Percentiles rank a stretch among this genome's conserved stretches.
phyloP scores from a whole-genome alignment of 2,329 filamentous ascomycete species.

The Mariannaea elegans region DNA sequence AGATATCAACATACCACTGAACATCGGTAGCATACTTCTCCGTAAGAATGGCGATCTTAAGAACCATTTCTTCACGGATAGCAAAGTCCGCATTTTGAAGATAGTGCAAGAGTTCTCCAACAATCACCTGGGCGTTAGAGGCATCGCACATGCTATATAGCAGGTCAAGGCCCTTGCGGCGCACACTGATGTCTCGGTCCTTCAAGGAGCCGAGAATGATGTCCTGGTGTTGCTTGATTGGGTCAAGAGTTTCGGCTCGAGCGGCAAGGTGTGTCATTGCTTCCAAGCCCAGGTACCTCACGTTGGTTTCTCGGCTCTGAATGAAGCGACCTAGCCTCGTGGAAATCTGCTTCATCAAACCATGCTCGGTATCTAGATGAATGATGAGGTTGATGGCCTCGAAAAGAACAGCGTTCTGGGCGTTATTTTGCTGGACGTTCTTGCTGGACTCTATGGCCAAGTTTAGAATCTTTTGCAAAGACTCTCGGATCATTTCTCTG shows the following conservation, averaged over 20 bases:
- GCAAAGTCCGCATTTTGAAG: constrained; percentile 97
- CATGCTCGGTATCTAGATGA: constrained; percentile 93
- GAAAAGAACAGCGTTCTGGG: constrained; percentile 96
- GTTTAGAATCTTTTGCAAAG: constrained; percentile 89
- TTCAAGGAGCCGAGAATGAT: constrained; percentile 95
- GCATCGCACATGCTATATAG: constrained; percentile 99
- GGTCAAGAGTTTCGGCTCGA: constrained; percentile 90
- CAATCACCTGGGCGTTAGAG: constrained; percentile 92
- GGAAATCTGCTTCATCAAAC: constrained; percentile 96
- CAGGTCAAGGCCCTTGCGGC: constrained; percentile 92
- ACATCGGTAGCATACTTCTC: constrained; percentile 99
- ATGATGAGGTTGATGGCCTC: constrained; percentile 99
- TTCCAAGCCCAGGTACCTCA: constrained; percentile 93
- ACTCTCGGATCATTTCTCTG: constrained; percentile 89
- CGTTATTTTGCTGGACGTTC: constrained; percentile 99
- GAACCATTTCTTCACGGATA: constrained; percentile 98
- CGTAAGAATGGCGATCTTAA: constrained; percentile 97
- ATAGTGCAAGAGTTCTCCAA: constrained; percentile 92
- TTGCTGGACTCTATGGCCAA: constrained; percentile 93
- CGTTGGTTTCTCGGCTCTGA: constrained; percentile 95
- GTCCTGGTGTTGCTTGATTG: constrained; percentile 97
- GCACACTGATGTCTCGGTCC: constrained; percentile 96
- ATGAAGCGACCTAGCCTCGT: constrained; percentile 92
- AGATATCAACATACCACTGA: constrained; percentile 99
- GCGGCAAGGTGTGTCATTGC: constrained; percentile 98